Evolutionary conservation across 75 land plant genomes (phyloP).

Genomic region (Cunninghamia lanceolata): DNA sequence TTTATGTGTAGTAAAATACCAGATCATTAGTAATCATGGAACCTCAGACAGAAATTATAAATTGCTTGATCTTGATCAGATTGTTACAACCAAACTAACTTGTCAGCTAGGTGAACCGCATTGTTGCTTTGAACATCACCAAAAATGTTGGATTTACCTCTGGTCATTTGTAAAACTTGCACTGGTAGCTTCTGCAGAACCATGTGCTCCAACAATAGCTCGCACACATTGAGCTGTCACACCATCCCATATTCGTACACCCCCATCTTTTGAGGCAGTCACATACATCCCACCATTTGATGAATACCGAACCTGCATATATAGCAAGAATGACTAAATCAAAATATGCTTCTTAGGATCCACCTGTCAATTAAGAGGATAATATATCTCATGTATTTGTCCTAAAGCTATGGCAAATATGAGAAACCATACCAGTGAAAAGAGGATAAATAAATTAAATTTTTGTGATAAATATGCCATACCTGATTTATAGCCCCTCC

Average conservation of each 20-base stretch:
- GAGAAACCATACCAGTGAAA: background rate
- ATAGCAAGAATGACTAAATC: background rate
- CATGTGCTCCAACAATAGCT: slow-evolving; percentile 76
- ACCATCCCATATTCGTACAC: slow-evolving; percentile 87
- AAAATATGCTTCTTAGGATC: background rate
- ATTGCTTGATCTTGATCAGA: background rate
- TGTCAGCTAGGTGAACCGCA: background rate
- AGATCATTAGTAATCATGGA: background rate
- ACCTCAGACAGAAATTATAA: background rate
- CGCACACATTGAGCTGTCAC: slow-evolving; percentile 71
- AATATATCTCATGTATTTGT: background rate
- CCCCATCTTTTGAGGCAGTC: slow-evolving; percentile 95
- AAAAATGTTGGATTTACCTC: slow-evolving; percentile 30
- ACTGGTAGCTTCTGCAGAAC: slow-evolving; percentile 81
- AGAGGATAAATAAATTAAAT: background rate
- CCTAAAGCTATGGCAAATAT: background rate
- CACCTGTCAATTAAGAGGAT: background rate
- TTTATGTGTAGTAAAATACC: background rate
- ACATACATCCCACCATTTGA: slow-evolving; percentile 82
- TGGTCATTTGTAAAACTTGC: slow-evolving; percentile 85
- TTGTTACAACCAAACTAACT: background rate
- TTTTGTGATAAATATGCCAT: background rate
- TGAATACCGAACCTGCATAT: slow-evolving; percentile 74
- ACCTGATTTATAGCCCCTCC: slow-evolving; percentile 91
- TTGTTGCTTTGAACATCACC: background rate